A percentile compares a stretch with the other conserved stretches of the same genome.
These are phyloP conservation scores for Rhexocercosporidium sp. DNA, from an alignment of 2,329 filamentous ascomycete species.

Conservation along the genomic window DNA sequence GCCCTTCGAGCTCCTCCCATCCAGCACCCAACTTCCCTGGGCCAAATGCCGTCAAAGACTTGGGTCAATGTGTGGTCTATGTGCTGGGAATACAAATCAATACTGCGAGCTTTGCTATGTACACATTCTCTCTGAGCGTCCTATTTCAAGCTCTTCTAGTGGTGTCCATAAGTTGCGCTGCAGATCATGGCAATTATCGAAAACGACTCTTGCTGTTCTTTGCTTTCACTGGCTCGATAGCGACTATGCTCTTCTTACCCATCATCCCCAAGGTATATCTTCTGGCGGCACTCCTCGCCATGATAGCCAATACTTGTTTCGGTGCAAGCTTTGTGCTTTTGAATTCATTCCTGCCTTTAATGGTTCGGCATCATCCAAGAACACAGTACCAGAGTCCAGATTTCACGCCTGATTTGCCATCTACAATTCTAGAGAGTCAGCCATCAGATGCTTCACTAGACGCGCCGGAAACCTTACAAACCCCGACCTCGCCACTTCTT, in stretches of 20 bases:
- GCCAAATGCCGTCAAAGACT: constrained; percentile 44
- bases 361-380: constrained; percentile 80
- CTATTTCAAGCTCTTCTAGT: constrained; percentile 87
- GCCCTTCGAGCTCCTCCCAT: constrained; percentile 51
- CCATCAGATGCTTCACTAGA: constrained; percentile 27
- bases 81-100: constrained; percentile 87
- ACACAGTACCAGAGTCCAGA: constrained; percentile 38
- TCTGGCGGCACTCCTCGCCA: constrained; percentile 81
- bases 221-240: constrained; percentile 77
- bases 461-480: constrained; percentile 35
- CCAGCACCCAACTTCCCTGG: constrained; percentile 22
- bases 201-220: constrained; percentile 89
- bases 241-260: constrained; percentile 88
- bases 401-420: constrained; percentile 34
- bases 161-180: constrained; percentile 94
- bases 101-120: constrained; percentile 97
- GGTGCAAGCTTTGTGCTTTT: constrained; percentile 94
- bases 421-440: constrained; percentile 29
- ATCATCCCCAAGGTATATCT: constrained; percentile 78
- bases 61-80: constrained; percentile 79
- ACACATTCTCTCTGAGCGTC: constrained; percentile 94
- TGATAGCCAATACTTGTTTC: constrained; percentile 91
- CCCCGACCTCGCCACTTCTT: constrained; percentile 56
- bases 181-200: constrained; percentile 90
- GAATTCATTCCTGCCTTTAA: constrained; percentile 90